Evolutionary conservation across 495 filamentous ascomycete genomes (phyloP), one percentile per base, ranked within the genome.

Genomic region (Echria macrotheca): DNA sequence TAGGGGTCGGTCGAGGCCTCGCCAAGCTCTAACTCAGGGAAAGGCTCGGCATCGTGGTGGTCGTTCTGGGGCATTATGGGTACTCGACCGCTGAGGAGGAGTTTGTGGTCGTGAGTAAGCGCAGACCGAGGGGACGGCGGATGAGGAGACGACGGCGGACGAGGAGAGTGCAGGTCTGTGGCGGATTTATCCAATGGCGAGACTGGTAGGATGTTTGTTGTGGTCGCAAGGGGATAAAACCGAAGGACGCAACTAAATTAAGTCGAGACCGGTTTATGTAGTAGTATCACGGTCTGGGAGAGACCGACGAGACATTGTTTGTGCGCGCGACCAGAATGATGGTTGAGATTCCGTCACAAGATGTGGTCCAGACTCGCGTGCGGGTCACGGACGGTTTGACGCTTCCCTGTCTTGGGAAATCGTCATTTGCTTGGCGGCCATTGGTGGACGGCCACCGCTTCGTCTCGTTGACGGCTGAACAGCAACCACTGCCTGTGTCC

Each of bases 351-450:
- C 33, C 38, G 38, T 41, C 38, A 41, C 38, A 41, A 22, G 19
- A n/a, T 41, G 42, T 43, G 42, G 15, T 44, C 42, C 24, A 44
- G 26, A 32, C 25, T 6, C 14, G 17, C 8, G 25, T 15, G 42
- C 21, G 42, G 42, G 42, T 44, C 42, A 44, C 15, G 42, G 29
- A 12, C n/a, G 28, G 47, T 43, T 36, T 37, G 38, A 50, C 25
- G 47, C 47, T 44, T 50, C 39, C 47, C 39, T 35, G 28, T 14
- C 26, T 44, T 39, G 14, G 47, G 19, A n/a, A 15, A 29, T 33
- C 22, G 37, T 43, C 31, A 29, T 50, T 40, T 35, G 26, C 39
- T 44, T 44, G 38, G 28, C 47, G 21, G 14, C 22, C 19, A 18
- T 36, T 26, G 36, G 9, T 31, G n/a, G 18, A 12, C 26, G 38